Conservation (phyloP, 1,284 basidiomycete genomes). For the Nidula niveotomentosa region DNA sequence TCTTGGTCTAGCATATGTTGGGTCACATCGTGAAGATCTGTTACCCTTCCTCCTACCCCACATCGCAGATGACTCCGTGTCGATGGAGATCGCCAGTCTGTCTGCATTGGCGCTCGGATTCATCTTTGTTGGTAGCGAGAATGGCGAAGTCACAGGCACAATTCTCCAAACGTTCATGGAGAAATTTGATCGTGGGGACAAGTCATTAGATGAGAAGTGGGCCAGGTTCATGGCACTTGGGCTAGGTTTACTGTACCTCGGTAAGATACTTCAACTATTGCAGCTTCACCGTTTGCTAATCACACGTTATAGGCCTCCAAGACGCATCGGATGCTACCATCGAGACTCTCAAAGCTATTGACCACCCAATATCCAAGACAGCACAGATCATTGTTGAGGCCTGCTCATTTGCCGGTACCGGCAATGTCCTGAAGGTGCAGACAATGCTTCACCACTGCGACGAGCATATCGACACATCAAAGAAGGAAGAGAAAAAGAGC, state of each 20-base stretch:
- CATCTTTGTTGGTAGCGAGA: slow-evolving; percentile 93
- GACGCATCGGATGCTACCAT: slow-evolving; percentile 94
- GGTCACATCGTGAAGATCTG: slow-evolving; percentile 89
- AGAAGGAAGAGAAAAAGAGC: slow-evolving; percentile 46
- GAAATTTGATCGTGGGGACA: slow-evolving; percentile 75
- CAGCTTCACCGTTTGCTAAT: slow-evolving; percentile 1
- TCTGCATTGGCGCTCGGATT: slow-evolving; percentile 91
- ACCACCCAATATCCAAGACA: slow-evolving; percentile 90
- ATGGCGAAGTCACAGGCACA: slow-evolving; percentile 90
- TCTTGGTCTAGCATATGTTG: slow-evolving; percentile 92
- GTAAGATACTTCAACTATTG: slow-evolving; percentile 38
- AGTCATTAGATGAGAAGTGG: slow-evolving; percentile 90
- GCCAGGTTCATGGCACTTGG: slow-evolving; percentile 89
- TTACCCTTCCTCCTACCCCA: slow-evolving; percentile 77
- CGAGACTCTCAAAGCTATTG: slow-evolving; percentile 93
- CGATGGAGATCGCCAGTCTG: slow-evolving; percentile 90
- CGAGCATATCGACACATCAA: slow-evolving; percentile 77
- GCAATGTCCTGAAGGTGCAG: slow-evolving; percentile 95
- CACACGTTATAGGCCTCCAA: slow-evolving; percentile 64
- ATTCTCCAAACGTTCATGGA: slow-evolving; percentile 96
- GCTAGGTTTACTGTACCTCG: slow-evolving; percentile 89
- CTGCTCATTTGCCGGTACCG: slow-evolving; percentile 94
- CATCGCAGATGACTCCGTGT: slow-evolving; percentile 77
- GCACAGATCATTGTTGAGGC: slow-evolving; percentile 93
- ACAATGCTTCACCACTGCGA: slow-evolving; percentile 92